Evolutionary conservation across 2,329 filamentous ascomycete species (phyloP).

Genomic region (Graphilbum fragrans): DNA sequence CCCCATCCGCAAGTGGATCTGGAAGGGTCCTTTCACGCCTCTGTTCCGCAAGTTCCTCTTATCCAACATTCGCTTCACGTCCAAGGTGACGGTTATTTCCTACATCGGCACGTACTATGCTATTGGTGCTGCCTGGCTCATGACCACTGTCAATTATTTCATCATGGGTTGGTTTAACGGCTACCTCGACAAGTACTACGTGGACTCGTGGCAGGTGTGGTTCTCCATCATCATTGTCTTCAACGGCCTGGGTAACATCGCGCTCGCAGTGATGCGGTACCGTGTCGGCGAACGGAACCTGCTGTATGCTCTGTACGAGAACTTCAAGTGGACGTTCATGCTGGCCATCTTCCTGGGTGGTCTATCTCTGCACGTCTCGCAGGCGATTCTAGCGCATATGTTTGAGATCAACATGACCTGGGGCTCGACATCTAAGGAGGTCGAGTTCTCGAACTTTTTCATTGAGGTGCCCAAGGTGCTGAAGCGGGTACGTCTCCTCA

Average conservation of each 20-base stretch:
- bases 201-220: constrained; percentile 70
- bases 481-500: constrained; percentile 48
- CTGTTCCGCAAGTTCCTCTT: constrained; percentile 64
- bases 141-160: constrained; percentile 65
- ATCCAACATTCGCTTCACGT: constrained; percentile 62
- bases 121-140: constrained; percentile 62
- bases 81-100: constrained; percentile 63
- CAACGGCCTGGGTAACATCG: constrained; percentile 61
- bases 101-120: constrained; percentile 76
- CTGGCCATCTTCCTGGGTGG: constrained; percentile 75
- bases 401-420: constrained; percentile 78
- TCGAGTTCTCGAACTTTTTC: constrained; percentile 72
- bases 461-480: constrained; percentile 71
- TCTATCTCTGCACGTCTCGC: constrained; percentile 66
- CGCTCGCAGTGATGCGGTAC: constrained; percentile 62
- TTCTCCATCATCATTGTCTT: constrained; percentile 72
- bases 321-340: constrained; percentile 63
- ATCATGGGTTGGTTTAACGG: constrained; percentile 66
- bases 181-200: constrained; percentile 68
- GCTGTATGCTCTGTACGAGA: constrained; percentile 43
- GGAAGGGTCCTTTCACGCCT: constrained; percentile 64
- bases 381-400: constrained; percentile 71
- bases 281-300: constrained; percentile 53
- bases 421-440: constrained; percentile 77
- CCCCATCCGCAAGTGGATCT: constrained; percentile 61